These are phyloP conservation scores for Blastobotrys chiropterorum DNA, from an alignment of 805 yeast species.

Conservation along the genomic window DNA sequence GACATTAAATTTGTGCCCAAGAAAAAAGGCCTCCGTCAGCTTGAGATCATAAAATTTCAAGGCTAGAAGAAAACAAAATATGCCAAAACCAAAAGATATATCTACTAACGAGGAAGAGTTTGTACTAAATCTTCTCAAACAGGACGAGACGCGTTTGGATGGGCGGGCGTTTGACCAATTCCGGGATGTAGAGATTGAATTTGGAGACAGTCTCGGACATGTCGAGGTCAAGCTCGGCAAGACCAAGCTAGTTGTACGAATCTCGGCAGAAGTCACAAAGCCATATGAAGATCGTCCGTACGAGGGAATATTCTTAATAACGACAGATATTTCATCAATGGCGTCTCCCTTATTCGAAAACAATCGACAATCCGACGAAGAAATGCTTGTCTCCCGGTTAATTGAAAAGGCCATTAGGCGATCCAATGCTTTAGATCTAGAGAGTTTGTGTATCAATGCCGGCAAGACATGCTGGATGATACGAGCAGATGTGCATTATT, in stretches of 20 bases:
- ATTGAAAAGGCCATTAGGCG: constrained; percentile 89
- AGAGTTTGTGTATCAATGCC: constrained; percentile 82
- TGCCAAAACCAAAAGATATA: constrained; percentile 58
- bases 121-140: constrained; percentile 55
- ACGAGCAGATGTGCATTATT: constrained; percentile 81
- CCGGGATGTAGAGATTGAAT: constrained; percentile 56
- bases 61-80: constrained; percentile 25
- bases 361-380: constrained; percentile 68
- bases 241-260: constrained; percentile 64
- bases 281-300: constrained; percentile 91
- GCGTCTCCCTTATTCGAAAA: constrained; percentile 81
- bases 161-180: constrained; percentile 60
- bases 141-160: constrained; percentile 50
- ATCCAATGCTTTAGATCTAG: constrained; percentile 86
- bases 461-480: constrained; percentile 89
- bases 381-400: constrained; percentile 69
- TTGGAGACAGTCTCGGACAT: constrained; percentile 65
- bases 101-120: constrained; percentile 60
- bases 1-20: too few species aligned
- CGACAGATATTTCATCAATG: constrained; percentile 85
- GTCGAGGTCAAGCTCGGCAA: constrained; percentile 73
- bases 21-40: too few species aligned
- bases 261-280: constrained; percentile 66
- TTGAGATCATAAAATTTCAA: too few species aligned
- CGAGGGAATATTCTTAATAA: constrained; percentile 81